Evolutionary conservation across 2,329 filamentous ascomycete genomes (phyloP).

Genomic region (Ascochyta pisi): DNA sequence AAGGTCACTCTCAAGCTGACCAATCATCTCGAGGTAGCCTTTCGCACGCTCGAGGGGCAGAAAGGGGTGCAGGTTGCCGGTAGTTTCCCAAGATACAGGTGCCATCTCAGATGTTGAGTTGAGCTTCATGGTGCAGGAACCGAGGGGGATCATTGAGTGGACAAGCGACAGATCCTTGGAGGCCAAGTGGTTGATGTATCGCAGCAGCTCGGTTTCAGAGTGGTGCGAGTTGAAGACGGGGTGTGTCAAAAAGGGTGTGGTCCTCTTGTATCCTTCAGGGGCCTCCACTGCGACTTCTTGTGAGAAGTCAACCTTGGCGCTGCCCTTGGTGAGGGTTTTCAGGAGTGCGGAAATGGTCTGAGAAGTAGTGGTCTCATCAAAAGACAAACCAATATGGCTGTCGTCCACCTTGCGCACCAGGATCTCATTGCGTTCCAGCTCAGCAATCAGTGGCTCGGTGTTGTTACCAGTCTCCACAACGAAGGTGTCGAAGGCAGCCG

Average conservation of each 20-base stretch:
- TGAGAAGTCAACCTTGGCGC: conserved; percentile 18
- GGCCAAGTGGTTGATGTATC: conserved; percentile 91
- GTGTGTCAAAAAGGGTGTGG: conserved; percentile 80
- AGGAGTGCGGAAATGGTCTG: conserved; percentile 65
- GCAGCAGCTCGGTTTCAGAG: conserved; percentile 91
- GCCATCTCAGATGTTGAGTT: conserved; percentile 95
- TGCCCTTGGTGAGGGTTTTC: conserved; percentile 51
- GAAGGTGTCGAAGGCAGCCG: conserved; percentile 80
- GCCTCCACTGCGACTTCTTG: conserved; percentile 49
- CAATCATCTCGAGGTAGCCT: conserved; percentile 75
- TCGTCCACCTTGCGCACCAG: conserved; percentile 69
- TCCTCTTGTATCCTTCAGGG: conserved; percentile 67
- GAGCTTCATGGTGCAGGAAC: conserved; percentile 98
- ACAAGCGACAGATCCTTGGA: conserved; percentile 93
- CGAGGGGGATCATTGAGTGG: conserved; percentile 97
- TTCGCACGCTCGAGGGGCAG: conserved; percentile 67
- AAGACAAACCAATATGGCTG: conserved; percentile 72
- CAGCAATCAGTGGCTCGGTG: conserved; percentile 60
- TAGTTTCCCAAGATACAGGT: conserved; percentile 77
- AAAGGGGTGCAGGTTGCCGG: conserved; percentile 83
- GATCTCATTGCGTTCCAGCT: conserved; percentile 60
- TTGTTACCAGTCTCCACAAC: conserved; percentile 63
- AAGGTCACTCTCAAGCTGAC: conserved; percentile 76
- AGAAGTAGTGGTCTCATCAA: conserved; percentile 75
- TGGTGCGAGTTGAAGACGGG: conserved; percentile 95